Base-by-base conservation (phyloP, 2,329 filamentous ascomycete species). In the Phaeophleospora eucalypticola region DNA sequence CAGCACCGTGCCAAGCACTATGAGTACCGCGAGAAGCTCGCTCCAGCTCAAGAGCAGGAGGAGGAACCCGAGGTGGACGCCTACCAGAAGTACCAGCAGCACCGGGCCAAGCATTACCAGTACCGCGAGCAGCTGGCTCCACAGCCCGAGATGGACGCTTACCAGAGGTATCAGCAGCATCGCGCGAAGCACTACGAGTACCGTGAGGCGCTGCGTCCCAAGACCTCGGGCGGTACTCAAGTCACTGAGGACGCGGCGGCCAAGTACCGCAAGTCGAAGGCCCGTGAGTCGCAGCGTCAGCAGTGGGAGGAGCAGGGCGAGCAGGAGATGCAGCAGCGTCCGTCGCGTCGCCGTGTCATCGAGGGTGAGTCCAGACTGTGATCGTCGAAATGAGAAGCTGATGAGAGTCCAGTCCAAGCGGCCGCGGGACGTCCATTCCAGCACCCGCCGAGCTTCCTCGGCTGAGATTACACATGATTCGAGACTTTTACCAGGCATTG, bases 31-130 rank as follows among this genome's bases (percentile, higher is more conserved):
- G 36, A 8, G 7, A n/a, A 19, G 8, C 19, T 37, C 36, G 4
- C 3, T 19, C 24, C 24, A 29, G 24, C 3, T 37, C 36, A 10
- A 17, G 14, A 20, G 32, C n/a, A n/a, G n/a, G n/a, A n/a, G n/a
- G n/a, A n/a, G n/a, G n/a, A n/a, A n/a, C n/a, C n/a, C n/a, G n/a
- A n/a, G n/a, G n/a, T n/a, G 10, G 43, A 39, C 14, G 43, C 35
- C 15, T 45, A 39, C 8, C 16, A 38, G 3, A 45, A 45, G 27
- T 45, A 45, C 24, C 24, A 19, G 15, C 19, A 33, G 1, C 27
- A 45, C 36, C 29, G 34, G 17, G 43, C 12, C 20, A 45, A 45
- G 36, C 43, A 40, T 8, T 35, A 45, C 15, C 21, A 40, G 16
- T 45, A 45, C 15, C 38, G 21, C 38, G 16, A 12, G 3, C 6